Percentiles rank a stretch among this genome's conserved stretches.
phyloP scores from a whole-genome alignment of 805 yeast species.

The Ogataea degrootiae region DNA sequence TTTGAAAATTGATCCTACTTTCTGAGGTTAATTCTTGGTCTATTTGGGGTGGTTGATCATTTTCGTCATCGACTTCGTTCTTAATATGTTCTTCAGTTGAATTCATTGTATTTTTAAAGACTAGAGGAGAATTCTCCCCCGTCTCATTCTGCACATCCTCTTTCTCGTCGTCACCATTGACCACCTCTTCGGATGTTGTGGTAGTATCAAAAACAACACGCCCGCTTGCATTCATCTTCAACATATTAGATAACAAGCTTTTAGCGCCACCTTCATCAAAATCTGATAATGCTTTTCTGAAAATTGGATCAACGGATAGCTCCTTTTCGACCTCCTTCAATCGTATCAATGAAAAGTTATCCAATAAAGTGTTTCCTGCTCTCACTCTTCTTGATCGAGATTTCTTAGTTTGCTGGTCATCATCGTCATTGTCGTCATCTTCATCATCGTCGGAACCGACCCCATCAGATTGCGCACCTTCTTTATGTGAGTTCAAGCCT shows the following conservation, averaged over 20 bases:
- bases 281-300: constrained; percentile 50
- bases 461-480: constrained; percentile 12
- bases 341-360: constrained; percentile 35
- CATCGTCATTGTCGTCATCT: constrained; percentile 20
- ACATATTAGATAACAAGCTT: constrained; percentile 45
- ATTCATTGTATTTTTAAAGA: not conserved
- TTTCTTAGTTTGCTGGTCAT: constrained; percentile 11
- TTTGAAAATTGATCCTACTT: constrained; percentile 6
- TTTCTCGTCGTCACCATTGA: constrained; percentile 5
- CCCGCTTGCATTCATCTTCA: constrained; percentile 41
- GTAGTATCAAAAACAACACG: constrained; percentile 48
- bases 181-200: constrained; percentile 17
- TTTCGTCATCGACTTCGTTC: not conserved
- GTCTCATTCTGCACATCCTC: not conserved
- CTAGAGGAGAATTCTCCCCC: not conserved
- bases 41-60: not conserved
- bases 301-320: constrained; percentile 50
- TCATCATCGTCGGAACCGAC: constrained; percentile 12
- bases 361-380: constrained; percentile 32
- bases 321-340: constrained; percentile 47
- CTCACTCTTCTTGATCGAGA: constrained; percentile 14
- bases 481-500: constrained; percentile 36
- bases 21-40: not conserved
- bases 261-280: constrained; percentile 64
- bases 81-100: not conserved